Conservation (phyloP, 2,329 filamentous ascomycete genomes). For the Claviceps fusiformis region DNA sequence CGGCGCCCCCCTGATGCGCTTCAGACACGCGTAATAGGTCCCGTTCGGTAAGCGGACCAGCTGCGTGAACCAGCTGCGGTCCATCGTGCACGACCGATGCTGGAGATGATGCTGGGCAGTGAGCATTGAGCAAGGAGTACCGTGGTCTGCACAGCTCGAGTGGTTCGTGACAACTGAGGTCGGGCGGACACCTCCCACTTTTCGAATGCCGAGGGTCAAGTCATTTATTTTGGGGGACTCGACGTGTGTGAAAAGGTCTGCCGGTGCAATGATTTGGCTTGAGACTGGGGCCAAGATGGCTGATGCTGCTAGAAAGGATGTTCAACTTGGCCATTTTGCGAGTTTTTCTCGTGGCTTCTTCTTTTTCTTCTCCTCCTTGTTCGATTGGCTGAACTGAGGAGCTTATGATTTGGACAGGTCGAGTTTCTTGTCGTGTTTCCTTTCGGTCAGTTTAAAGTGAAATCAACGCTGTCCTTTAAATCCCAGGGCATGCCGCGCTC, state of each 20-base stretch:
- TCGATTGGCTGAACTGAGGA: not conserved
- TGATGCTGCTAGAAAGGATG: not conserved
- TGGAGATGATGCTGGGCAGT: too few species aligned
- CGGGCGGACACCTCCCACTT: constrained; percentile 1
- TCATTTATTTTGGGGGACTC: constrained; percentile 1
- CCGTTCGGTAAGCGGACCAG: not conserved
- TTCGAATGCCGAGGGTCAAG: constrained; percentile 2
- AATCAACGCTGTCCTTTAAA: too few species aligned
- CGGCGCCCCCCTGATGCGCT: not conserved
- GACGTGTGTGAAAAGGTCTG: constrained; percentile 2
- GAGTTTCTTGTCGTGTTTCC: not conserved
- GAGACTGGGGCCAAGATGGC: not conserved
- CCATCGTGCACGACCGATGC: not conserved
- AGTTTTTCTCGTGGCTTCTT: not conserved
- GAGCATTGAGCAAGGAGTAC: not conserved
- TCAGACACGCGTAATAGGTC: constrained; percentile 3
- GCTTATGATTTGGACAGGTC: not conserved
- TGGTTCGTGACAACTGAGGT: not conserved
- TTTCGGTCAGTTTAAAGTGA: not conserved
- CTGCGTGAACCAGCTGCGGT: not conserved
- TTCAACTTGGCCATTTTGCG: not conserved
- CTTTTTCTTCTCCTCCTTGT: not conserved
- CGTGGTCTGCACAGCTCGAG: not conserved
- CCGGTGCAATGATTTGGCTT: not conserved
- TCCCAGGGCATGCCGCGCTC: not conserved